These are phyloP conservation scores for Arthromyces matolae DNA, from an alignment of 768 basidiomycete species.

Conservation along the genomic window DNA sequence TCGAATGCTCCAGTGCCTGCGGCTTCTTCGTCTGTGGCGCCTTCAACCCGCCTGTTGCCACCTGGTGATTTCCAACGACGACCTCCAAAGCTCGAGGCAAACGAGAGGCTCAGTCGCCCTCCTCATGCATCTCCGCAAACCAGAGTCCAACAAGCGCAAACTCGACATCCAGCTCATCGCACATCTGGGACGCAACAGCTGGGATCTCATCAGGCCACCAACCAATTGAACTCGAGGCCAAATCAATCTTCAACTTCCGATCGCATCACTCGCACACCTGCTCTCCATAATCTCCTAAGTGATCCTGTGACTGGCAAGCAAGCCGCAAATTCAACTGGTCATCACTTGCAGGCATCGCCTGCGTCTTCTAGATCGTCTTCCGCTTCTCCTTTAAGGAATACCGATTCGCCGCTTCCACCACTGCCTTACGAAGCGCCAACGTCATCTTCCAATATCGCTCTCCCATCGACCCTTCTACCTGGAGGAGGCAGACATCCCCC, in stretches of 20 bases:
- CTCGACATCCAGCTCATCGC: background rate
- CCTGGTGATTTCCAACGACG: slow-evolving; percentile 36
- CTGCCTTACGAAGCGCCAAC: slow-evolving; percentile 27
- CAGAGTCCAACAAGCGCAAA: background rate
- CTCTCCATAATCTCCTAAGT: slow-evolving; percentile 13
- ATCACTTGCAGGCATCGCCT: slow-evolving; percentile 18
- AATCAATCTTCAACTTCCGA: slow-evolving; percentile 1
- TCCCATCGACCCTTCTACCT: slow-evolving; percentile 19
- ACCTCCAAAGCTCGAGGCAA: slow-evolving; percentile 49
- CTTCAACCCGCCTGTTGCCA: slow-evolving; percentile 15
- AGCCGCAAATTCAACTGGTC: background rate
- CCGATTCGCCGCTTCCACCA: slow-evolving; percentile 37
- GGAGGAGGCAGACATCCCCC: slow-evolving; percentile 16
- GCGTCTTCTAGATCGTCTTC: slow-evolving; percentile 19
- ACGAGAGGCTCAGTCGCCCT: slow-evolving; percentile 50
- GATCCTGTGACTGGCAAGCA: slow-evolving; percentile 3
- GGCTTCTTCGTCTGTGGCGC: slow-evolving; percentile 22
- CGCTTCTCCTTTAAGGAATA: slow-evolving; percentile 18
- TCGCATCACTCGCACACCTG: slow-evolving; percentile 15
- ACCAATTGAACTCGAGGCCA: background rate
- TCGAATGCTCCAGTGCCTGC: slow-evolving; percentile 59
- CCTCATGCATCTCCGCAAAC: slow-evolving; percentile 5
- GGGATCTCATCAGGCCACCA: background rate
- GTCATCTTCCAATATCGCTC: slow-evolving; percentile 11
- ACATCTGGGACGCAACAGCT: background rate